phyloP scores from a whole-genome alignment of 2,329 filamentous ascomycete genomes.

The Teratosphaeria gauchensis region DNA sequence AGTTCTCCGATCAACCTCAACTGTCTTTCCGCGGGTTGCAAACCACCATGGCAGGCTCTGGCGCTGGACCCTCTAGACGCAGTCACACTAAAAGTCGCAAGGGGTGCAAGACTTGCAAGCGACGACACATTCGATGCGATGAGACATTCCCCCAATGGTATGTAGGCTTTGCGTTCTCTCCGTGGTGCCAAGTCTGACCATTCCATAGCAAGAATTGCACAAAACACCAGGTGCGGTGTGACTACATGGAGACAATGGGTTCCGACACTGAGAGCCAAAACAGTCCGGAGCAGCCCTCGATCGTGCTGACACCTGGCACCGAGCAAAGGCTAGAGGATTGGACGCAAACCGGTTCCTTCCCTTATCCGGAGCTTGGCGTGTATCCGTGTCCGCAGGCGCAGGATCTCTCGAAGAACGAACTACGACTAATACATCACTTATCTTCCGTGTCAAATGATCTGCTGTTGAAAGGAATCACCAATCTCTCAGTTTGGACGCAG shows the following conservation, averaged over 20 bases:
- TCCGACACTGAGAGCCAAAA: conserved; percentile 49
- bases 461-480: conserved; percentile 58
- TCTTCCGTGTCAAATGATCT: conserved; percentile 78
- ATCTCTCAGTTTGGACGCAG: conserved; percentile 84
- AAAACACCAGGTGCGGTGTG: conserved; percentile 96
- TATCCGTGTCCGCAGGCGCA: conserved; percentile 66
- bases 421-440: conserved; percentile 85
- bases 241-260: conserved; percentile 81
- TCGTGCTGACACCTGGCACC: conserved; percentile 80
- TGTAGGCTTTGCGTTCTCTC: conserved; percentile 14
- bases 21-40: not conserved
- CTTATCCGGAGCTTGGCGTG: conserved; percentile 71
- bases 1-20: not conserved
- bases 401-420: conserved; percentile 63
- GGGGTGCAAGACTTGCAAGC: conserved; percentile 96
- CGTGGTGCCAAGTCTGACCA: not conserved
- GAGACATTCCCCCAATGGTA: conserved; percentile 98
- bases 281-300: conserved; percentile 47
- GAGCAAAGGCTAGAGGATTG: conserved; percentile 73
- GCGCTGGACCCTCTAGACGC: conserved; percentile 78
- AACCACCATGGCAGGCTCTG: conserved; percentile 73
- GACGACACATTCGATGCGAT: conserved; percentile 93
- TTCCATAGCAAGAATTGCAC: conserved; percentile 79
- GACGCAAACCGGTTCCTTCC: conserved; percentile 74
- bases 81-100: conserved; percentile 99